A percentile compares a stretch with the other conserved stretches of the same genome.
Conservation (phyloP, 768 basidiomycete species). For the Tremella mesenterica region DNA sequence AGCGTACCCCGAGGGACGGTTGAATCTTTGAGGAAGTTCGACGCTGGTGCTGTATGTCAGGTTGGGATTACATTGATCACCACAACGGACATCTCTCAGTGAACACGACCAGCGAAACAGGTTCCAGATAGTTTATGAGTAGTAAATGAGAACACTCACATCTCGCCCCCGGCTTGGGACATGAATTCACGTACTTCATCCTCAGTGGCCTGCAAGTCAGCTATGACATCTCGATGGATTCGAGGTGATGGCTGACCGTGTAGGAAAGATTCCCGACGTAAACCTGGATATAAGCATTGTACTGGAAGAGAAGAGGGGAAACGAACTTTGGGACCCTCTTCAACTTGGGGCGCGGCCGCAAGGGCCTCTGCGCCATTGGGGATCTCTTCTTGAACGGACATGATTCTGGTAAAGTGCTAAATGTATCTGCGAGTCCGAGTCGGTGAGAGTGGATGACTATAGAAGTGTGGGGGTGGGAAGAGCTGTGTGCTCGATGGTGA, state of each 20-base stretch:
- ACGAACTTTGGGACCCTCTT: not conserved
- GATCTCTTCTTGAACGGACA: too few species aligned
- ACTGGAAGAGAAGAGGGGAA: not conserved
- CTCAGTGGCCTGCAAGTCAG: constrained; percentile 26
- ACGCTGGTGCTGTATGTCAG: constrained; percentile 15
- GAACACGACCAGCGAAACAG: not conserved
- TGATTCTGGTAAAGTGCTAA: too few species aligned
- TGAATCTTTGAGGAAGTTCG: constrained; percentile 29
- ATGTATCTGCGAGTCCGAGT: too few species aligned
- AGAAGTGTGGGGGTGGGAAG: too few species aligned
- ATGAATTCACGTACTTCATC: constrained; percentile 35
- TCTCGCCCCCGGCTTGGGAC: constrained; percentile 27
- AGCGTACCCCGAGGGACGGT: constrained; percentile 39
- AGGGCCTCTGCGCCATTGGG: too few species aligned
- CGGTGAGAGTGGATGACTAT: too few species aligned
- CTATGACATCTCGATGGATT: not conserved
- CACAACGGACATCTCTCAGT: too few species aligned
- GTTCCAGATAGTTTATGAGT: not conserved
- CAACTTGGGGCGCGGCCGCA: not conserved
- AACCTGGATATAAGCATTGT: constrained; percentile 20
- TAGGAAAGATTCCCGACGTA: constrained; percentile 43
- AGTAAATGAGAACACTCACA: constrained; percentile 24
- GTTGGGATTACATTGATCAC: too few species aligned
- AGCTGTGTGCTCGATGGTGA: too few species aligned
- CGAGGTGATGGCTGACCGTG: constrained; percentile 14